Base-by-base conservation (phyloP, 2,329 filamentous ascomycete species). In the Westerdykella aurantiaca region DNA sequence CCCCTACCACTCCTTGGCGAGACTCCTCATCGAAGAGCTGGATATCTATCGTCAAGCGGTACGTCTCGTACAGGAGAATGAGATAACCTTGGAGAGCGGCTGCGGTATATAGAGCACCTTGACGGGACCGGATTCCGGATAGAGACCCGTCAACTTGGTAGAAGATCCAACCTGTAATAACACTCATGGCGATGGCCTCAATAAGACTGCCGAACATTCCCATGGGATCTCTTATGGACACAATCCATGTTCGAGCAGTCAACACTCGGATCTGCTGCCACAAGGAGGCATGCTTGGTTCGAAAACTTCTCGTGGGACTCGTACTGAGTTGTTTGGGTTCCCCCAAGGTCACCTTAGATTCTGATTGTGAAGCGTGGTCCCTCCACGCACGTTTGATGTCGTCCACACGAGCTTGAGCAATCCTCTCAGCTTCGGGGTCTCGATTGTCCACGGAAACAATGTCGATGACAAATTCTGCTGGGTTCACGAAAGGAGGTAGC, bases 401-500 rank as follows among this genome's bases (percentile, higher is more conserved):
- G n/a, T 80, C 69, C 0, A 89, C 82, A 7, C 85, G 74, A 1
- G 71, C 68, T 12, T 72, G 72, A 0, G 80, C 85, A 31, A 74
- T 72, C 12, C 69, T 67, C 57, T 90, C 86, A 4, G 83, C 69
- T 52, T 86, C 82, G 0, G 78, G 74, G 0, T 79, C 82, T 5
- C 86, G 77, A 54, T 82, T 87, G 56, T 90, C 86, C 10, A 88
- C 72, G 5, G 86, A 85, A 1, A 85, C 82, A 25, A 86, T 72
- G 51, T 90, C 86, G 43, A 90, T 83, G 39, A 88, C 64, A 57
- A 83, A 85, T 52, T 90, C 86, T 2, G 86, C 86, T 0, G 86
- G 86, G 53, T 90, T 90, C 37, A 87, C 83, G 53, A 88, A 88
- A 0, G 80, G 70, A 0, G 84, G 85, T 37, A 88, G 68, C 11